Evolutionary conservation across 768 basidiomycete genomes (phyloP).

Genomic region (Kwoniella europaea): DNA sequence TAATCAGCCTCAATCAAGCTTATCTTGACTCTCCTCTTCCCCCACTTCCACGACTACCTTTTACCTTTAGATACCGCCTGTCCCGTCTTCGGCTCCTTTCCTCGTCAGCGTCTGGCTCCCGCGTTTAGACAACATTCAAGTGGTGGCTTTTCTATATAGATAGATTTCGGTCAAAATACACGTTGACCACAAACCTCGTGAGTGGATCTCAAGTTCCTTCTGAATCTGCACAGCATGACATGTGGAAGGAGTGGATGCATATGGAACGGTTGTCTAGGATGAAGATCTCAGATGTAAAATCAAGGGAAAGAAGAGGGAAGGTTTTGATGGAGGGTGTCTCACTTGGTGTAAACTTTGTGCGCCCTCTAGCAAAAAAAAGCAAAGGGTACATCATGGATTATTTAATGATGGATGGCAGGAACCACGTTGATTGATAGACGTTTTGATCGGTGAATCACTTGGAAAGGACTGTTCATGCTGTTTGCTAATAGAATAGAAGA

Average conservation of each 20-base stretch:
- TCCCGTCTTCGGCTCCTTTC: not conserved
- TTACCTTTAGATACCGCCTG: not conserved
- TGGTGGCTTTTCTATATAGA: not conserved
- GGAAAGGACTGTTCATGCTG: constrained; percentile 1
- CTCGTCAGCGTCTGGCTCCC: not conserved
- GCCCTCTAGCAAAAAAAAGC: not conserved
- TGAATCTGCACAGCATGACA: not conserved
- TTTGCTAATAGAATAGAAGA: not conserved
- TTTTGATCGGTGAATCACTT: not conserved
- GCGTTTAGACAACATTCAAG: not conserved
- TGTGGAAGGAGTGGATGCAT: not conserved
- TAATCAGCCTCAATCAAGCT: not conserved
- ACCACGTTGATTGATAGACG: constrained; percentile 4
- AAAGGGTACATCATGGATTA: not conserved
- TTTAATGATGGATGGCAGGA: not conserved
- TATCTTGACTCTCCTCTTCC: not conserved
- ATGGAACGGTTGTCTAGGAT: not conserved
- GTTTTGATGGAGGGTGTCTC: not conserved
- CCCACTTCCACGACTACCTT: not conserved
- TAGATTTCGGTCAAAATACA: not conserved
- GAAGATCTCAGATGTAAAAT: not conserved
- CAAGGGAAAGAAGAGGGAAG: not conserved
- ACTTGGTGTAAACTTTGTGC: not conserved
- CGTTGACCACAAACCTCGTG: not conserved
- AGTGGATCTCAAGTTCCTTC: not conserved